phyloP scores from a whole-genome alignment of 495 filamentous ascomycete species.

The Evansstolkia leycettana region DNA sequence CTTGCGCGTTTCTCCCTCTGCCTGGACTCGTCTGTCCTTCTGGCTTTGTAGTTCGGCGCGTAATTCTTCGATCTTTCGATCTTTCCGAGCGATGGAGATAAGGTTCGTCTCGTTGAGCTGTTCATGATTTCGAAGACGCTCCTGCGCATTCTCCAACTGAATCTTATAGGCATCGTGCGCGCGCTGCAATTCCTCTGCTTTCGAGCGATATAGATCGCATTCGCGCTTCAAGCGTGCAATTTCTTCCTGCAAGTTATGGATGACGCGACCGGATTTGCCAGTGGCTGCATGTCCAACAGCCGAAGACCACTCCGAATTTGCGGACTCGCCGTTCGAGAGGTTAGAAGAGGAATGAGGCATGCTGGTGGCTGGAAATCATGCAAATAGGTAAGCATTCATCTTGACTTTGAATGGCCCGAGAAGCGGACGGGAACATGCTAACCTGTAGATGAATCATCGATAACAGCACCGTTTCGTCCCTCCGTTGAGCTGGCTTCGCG shows the following conservation, averaged over 20 bases:
- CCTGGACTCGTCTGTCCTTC: slow-evolving; percentile 45
- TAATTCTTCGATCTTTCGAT: slow-evolving; percentile 67
- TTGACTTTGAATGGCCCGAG: not conserved
- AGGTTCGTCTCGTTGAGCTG: slow-evolving; percentile 63
- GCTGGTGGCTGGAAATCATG: slow-evolving; percentile 1
- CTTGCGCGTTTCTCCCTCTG: slow-evolving; percentile 50
- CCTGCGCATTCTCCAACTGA: slow-evolving; percentile 53
- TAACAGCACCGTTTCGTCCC: slow-evolving; percentile 5
- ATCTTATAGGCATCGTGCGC: slow-evolving; percentile 60
- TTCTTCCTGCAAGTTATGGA: slow-evolving; percentile 78
- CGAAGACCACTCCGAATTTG: slow-evolving; percentile 50
- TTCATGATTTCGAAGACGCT: slow-evolving; percentile 49
- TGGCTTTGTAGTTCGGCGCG: slow-evolving; percentile 56
- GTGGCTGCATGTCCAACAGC: slow-evolving; percentile 68
- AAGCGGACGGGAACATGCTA: slow-evolving; percentile 6
- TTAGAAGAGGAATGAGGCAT: slow-evolving; percentile 10
- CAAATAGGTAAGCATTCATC: not conserved
- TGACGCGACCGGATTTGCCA: slow-evolving; percentile 87
- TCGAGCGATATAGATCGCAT: slow-evolving; percentile 57
- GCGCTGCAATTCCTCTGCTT: slow-evolving; percentile 60
- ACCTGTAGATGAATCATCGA: slow-evolving; percentile 9
- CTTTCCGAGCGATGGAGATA: slow-evolving; percentile 59
- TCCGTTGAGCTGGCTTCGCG: slow-evolving; percentile 18
- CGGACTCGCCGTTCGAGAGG: slow-evolving; percentile 14
- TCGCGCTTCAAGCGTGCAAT: slow-evolving; percentile 78